Evolutionary conservation across 495 filamentous ascomycete genomes (phyloP), one percentile per base, ranked within the genome.

Genomic region (Filosporella fistucella): DNA sequence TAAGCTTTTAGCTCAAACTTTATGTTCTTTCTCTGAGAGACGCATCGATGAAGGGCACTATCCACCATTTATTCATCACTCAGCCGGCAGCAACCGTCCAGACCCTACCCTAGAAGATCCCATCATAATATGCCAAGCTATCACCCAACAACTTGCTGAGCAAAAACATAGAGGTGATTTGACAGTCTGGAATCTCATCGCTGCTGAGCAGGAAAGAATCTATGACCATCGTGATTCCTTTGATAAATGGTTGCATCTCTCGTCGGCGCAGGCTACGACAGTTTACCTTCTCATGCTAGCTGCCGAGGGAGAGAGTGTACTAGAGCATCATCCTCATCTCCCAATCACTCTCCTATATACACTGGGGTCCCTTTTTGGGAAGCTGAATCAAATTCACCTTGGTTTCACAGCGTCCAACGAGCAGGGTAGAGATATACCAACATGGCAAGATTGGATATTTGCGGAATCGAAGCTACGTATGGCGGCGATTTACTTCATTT

Each of bases 371-470:
- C 14, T 8, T 25, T 45, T 30, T 33, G 14, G 4, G 12, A 13
- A 11, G 5, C 26, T 45, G n/a, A 13, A 45, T 33, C 22, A 32
- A 32, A 33, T 33, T 17, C n/a, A 32, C n/a, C 42, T 13, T 8
- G 42, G 13, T 33, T 45, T 16, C 17, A 13, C 11, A 11, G 14
- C 13, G 7, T 8, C 22, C 14, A 25, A 24, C 9, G n/a, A 45
- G 32, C 23, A 29, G n/a, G 32, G 12, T 21, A 16, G 23, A 30
- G 10, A 16, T 25, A 45, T n/a, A 20, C 42, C 7, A 20, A 10
- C 26, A 20, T 45, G 42, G 42, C 23, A 29, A 16, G 42, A 45
- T 33, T 45, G 42, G 42, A 45, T 45, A 12, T 45, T 45, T 33
- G 42, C 28, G 10, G 42, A 45, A 33, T 45, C 42, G 8, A 45